These are phyloP conservation scores for Fraxinus dipetala DNA, from an alignment of 305 asterid genomes.

Conservation along the genomic window DNA sequence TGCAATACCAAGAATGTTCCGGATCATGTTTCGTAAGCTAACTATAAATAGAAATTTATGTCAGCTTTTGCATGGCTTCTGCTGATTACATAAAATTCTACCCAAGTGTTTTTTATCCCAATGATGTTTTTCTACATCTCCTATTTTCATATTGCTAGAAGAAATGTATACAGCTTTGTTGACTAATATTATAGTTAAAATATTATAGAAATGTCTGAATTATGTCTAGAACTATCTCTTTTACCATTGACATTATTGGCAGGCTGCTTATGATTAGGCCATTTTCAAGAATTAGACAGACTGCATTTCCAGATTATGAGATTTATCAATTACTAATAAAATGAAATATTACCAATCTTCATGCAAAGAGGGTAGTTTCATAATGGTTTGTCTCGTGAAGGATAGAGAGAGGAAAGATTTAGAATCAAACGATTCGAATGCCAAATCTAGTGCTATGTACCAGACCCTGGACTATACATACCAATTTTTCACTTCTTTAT, in stretches of 20 bases:
- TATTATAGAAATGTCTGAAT: neutral
- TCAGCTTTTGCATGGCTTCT: neutral
- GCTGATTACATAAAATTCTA: neutral
- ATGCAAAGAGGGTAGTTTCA: neutral
- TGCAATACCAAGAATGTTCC: neutral
- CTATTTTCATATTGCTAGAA: neutral
- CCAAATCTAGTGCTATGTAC: neutral
- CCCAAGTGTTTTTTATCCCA: neutral
- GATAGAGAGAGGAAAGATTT: neutral
- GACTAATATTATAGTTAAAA: neutral
- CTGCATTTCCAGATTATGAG: neutral
- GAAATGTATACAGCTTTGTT: neutral
- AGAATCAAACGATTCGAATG: neutral
- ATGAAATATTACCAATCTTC: neutral
- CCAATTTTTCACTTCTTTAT: neutral
- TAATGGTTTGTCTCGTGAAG: neutral
- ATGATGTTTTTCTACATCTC: neutral
- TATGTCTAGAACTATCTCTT: neutral
- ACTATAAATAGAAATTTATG: neutral
- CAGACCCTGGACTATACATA: neutral
- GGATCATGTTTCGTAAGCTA: neutral
- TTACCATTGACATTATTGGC: neutral
- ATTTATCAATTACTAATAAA: neutral
- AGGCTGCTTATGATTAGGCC: neutral
- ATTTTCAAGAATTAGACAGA: neutral